Evolutionary conservation across 495 filamentous ascomycete genomes (phyloP).

Genomic region (Penicillium verhagenii): DNA sequence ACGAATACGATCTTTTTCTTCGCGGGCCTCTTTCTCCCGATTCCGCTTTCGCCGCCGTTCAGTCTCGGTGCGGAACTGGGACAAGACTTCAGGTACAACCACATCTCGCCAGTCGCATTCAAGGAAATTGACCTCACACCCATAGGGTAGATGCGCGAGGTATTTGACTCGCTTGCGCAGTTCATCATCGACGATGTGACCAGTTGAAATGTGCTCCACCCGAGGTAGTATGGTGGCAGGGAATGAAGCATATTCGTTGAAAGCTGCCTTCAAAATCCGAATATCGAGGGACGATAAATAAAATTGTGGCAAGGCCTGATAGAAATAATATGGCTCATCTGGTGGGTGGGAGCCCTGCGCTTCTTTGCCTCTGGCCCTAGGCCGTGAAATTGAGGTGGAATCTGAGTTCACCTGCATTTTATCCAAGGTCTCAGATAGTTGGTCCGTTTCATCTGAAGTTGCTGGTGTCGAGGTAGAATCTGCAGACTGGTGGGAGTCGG

Average conservation of each 20-base stretch:
- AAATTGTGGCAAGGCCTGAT: conserved; percentile 84
- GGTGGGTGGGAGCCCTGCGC: conserved; percentile 27
- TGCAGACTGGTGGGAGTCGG: conserved; percentile 2
- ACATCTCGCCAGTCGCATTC: conserved; percentile 98
- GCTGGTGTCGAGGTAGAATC: conserved; percentile 9
- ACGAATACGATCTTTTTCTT: conserved; percentile 85
- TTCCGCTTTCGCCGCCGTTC: conserved; percentile 76
- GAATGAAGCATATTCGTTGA: conserved; percentile 78
- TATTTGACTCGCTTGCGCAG: conserved; percentile 87
- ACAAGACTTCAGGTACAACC: conserved; percentile 71
- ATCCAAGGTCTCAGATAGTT: conserved; percentile 31
- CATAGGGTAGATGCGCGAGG: conserved; percentile 84
- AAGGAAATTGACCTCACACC: conserved; percentile 89
- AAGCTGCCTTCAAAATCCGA: conserved; percentile 87
- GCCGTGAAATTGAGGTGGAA: conserved; percentile 22
- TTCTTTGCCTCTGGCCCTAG: conserved; percentile 25
- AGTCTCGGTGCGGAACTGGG: conserved; percentile 70
- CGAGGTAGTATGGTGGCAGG: conserved; percentile 87
- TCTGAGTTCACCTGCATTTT: conserved; percentile 21
- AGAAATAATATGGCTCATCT: conserved; percentile 71
- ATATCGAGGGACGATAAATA: conserved; percentile 95
- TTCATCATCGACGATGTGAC: conserved; percentile 88
- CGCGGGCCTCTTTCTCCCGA: conserved; percentile 79
- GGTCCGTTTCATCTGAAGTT: conserved; percentile 21
- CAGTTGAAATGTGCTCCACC: conserved; percentile 88